A percentile compares a stretch with the other conserved stretches of the same genome.
Evolutionary conservation across 768 basidiomycete species (phyloP).

Genomic region (Tulasnella sp.): DNA sequence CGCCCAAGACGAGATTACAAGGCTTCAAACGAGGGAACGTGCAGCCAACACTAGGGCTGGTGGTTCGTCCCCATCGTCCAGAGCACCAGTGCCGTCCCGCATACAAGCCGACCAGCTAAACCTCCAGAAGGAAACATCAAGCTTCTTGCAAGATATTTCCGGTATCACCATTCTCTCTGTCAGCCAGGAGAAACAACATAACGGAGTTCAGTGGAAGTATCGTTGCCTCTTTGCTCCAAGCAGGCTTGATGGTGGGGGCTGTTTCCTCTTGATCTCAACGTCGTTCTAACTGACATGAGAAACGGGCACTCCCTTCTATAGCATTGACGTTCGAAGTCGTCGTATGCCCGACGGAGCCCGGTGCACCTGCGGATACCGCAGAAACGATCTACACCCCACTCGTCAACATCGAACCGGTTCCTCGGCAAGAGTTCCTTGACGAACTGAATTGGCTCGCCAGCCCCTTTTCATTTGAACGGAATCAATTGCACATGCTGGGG

Average conservation of each 20-base stretch:
- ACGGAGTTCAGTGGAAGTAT: constrained; percentile 17
- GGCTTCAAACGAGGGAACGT: constrained; percentile 49
- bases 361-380: constrained; percentile 48
- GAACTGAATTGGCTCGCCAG: constrained; percentile 58
- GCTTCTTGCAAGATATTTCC: constrained; percentile 13
- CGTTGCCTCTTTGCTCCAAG: constrained; percentile 19
- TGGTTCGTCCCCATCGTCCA: constrained; percentile 1
- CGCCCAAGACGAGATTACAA: constrained; percentile 27
- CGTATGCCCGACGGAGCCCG: constrained; percentile 4
- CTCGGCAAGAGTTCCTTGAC: constrained; percentile 50
- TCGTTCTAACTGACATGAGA: not conserved
- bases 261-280: not conserved
- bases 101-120: not conserved
- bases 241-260: not conserved
- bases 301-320: not conserved
- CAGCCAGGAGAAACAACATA: not conserved
- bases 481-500: constrained; percentile 60
- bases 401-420: constrained; percentile 52
- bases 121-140: constrained; percentile 3
- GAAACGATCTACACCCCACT: constrained; percentile 61
- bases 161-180: constrained; percentile 7
- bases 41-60: constrained; percentile 40
- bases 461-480: constrained; percentile 63
- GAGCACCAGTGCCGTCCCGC: not conserved
- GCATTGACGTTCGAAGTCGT: constrained; percentile 20